Evolutionary conservation across 805 yeast species (phyloP), one percentile per base, ranked within the genome.

Genomic region (Nakazawaea populi): DNA sequence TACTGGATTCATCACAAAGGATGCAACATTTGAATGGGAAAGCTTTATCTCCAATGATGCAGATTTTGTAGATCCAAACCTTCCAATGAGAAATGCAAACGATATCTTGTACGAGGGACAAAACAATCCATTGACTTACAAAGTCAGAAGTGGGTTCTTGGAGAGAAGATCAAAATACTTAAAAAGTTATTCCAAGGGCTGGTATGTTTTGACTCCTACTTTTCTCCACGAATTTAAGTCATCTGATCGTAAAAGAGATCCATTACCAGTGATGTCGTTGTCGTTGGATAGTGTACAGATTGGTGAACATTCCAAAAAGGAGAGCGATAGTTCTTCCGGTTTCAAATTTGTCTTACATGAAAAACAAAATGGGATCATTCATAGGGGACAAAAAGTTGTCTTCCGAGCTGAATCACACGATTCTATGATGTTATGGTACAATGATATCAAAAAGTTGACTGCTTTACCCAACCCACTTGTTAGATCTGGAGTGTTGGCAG

Each of bases 131-230:
- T 71, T 89, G 55, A 80, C 91, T 11, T 70, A 66, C 48, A 83
- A 80, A 56, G 76, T 91, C 38, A 79, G 89, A 49, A 79, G 89
- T 10, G 97, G 97, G 2, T 79, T 75, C 56, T 73, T 92, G 55
- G 98, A 94, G 66, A 79, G 97, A 66, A 78, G 96, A 60, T 88
- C 97, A 6, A 92, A 92, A 73, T 91, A 82, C 65, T 74, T 94
- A 56, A 91, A 91, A 71, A 85, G 92, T n/a, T 94, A 90, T 67
- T 81, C 96, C 4, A 78, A 83, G 55, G 96, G 94, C 4, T 94
- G 87, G 82, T 94, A 89, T 63, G 96, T 92, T 18, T 73, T 92
- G 57, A 90, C 99, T 3, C 87, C 97, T 51, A 83, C 83, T 51
- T 90, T 81, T 60, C 71, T 92, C 51, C 98, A 94, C 65, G 99